These are phyloP conservation scores for Phaeosphaeriaceae sp. DNA, from an alignment of 2,329 filamentous ascomycete genomes.

Conservation along the genomic window DNA sequence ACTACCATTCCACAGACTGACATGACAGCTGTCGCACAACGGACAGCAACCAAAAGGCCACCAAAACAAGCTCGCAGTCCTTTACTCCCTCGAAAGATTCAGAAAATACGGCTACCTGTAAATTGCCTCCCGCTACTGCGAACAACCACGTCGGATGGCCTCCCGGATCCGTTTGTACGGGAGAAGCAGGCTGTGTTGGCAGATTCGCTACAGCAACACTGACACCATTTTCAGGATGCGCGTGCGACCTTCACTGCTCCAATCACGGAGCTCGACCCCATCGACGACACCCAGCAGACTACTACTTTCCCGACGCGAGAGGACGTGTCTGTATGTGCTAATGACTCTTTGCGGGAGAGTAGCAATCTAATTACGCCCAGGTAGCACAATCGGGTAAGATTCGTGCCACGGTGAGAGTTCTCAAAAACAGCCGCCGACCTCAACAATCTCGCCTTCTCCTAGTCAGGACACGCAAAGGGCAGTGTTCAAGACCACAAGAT, in stretches of 20 bases:
- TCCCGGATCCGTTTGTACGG: conserved; percentile 36
- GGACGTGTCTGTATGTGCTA: neutral
- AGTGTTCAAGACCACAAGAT: neutral
- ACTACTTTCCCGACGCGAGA: neutral
- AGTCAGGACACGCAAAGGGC: neutral
- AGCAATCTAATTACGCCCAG: neutral
- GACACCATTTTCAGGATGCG: conserved; percentile 17
- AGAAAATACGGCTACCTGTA: conserved; percentile 30
- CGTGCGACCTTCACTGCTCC: conserved; percentile 5
- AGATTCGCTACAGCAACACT: neutral
- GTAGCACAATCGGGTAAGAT: neutral
- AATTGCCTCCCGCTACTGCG: conserved; percentile 36
- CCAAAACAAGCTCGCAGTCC: neutral
- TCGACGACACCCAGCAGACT: conserved; percentile 31
- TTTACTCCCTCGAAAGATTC: conserved; percentile 6
- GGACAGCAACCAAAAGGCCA: neutral
- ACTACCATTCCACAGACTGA: neutral
- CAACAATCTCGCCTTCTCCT: neutral
- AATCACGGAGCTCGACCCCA: conserved; percentile 29
- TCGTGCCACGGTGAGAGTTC: neutral
- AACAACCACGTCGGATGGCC: conserved; percentile 34
- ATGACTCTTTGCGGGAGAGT: neutral
- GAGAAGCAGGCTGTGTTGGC: neutral
- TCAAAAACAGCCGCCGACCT: neutral
- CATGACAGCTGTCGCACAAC: neutral